Percentiles rank a stretch among this genome's conserved stretches.
phyloP scores from a whole-genome alignment of 202 grass and related monocot genomes.

The Schoenoplectus triqueter region DNA sequence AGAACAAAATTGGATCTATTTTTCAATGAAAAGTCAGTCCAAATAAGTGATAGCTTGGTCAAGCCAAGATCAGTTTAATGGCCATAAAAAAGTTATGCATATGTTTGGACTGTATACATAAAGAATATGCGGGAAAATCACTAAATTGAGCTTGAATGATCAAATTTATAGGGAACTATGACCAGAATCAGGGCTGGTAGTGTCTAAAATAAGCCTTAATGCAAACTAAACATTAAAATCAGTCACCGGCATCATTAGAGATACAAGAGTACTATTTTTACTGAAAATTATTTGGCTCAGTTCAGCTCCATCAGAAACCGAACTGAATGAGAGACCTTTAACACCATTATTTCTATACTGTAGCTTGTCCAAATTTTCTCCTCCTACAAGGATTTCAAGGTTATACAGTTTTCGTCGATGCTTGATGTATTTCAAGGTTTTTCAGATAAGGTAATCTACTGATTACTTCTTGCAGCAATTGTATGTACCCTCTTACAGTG shows the following conservation, averaged over 20 bases:
- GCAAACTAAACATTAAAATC: too few species aligned
- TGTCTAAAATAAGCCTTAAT: too few species aligned
- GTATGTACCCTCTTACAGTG: not conserved
- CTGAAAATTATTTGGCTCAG: not conserved
- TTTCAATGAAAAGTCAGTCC: too few species aligned
- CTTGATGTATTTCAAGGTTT: slow-evolving; percentile 75
- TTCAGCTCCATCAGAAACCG: slow-evolving; percentile 1
- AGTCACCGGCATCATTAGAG: not conserved
- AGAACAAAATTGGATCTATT: too few species aligned
- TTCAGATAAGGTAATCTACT: slow-evolving; percentile 63
- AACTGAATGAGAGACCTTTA: not conserved
- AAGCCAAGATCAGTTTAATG: too few species aligned
- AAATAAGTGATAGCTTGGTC: too few species aligned
- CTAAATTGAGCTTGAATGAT: too few species aligned
- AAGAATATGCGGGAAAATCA: too few species aligned
- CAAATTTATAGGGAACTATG: too few species aligned
- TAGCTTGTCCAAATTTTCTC: slow-evolving; percentile 71
- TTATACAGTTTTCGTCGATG: slow-evolving; percentile 95
- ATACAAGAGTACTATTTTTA: not conserved
- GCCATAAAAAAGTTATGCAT: too few species aligned
- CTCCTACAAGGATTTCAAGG: slow-evolving; percentile 71
- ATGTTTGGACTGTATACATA: too few species aligned
- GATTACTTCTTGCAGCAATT: slow-evolving; percentile 22
- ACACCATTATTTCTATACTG: slow-evolving; percentile 32
- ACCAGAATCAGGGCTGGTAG: too few species aligned